A percentile compares a stretch with the other conserved stretches of the same genome.
Conservation (phyloP, 495 filamentous ascomycete genomes). For the Talaromyces thailandensis region DNA sequence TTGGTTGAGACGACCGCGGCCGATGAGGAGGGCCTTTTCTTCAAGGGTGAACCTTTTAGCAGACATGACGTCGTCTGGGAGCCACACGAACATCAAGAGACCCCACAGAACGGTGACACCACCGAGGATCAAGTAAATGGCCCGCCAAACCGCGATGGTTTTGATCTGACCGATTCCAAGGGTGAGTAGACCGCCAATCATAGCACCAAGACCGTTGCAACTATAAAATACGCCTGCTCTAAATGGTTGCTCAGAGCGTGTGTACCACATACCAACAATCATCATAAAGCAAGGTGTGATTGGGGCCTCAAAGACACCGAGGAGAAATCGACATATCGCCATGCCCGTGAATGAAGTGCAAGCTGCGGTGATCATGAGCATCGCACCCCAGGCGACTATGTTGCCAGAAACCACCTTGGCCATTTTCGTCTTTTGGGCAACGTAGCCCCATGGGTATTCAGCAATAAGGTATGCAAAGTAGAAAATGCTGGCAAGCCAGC, state of each 20-base stretch:
- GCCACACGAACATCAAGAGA: constrained; percentile 23
- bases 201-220: constrained; percentile 37
- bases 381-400: constrained; percentile 23
- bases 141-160: constrained; percentile 30
- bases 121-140: constrained; percentile 30
- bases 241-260: constrained; percentile 10
- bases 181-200: constrained; percentile 39
- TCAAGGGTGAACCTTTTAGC: constrained; percentile 28
- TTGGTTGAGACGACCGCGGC: constrained; percentile 25
- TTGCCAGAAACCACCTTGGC: constrained; percentile 20
- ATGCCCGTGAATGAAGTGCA: constrained; percentile 20
- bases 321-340: constrained; percentile 22
- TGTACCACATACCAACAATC: constrained; percentile 13
- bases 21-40: constrained; percentile 30
- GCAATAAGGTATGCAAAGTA: constrained; percentile 43
- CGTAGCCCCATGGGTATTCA: constrained; percentile 20
- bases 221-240: constrained; percentile 30
- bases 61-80: constrained; percentile 28
- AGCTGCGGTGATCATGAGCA: constrained; percentile 20
- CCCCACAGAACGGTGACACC: constrained; percentile 30
- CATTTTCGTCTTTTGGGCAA: constrained; percentile 13
- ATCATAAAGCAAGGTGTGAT: constrained; percentile 22
- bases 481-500: constrained; percentile 39
- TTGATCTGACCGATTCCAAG: constrained; percentile 41
- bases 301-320: constrained; percentile 24